A percentile compares a stretch with the other conserved stretches of the same genome.
Evolutionary conservation across 2,329 filamentous ascomycete species (phyloP).

Genomic region (Neofusicoccum ribis): DNA sequence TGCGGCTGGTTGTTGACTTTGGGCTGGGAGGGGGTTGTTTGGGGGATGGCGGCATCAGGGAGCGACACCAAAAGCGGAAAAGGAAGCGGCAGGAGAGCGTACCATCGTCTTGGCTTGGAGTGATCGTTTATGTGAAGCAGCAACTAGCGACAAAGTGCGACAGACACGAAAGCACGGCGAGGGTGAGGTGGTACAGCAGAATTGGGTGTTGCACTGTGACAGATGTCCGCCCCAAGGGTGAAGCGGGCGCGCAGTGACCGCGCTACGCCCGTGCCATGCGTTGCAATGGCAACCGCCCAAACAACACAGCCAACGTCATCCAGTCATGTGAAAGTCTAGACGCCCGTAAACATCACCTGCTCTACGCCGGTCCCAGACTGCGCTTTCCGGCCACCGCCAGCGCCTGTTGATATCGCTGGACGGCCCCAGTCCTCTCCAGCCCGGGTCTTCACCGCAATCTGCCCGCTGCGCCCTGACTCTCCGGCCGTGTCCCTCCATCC

Average conservation of each 20-base stretch:
- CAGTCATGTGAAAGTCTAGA: neutral
- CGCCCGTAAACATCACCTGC: neutral
- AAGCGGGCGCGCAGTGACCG: neutral
- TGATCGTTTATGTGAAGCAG: neutral
- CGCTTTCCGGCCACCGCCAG: neutral
- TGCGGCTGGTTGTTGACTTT: neutral
- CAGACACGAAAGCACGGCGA: neutral
- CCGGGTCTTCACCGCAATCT: neutral
- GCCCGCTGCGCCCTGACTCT: neutral
- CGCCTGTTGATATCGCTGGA: neutral
- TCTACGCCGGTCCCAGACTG: too few species aligned
- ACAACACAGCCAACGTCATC: conserved; percentile 1
- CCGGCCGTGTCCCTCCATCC: neutral
- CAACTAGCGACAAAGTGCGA: neutral
- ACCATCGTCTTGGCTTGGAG: conserved; percentile 12
- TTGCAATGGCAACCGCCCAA: conserved; percentile 11
- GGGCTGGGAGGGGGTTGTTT: conserved; percentile 7
- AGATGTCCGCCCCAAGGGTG: neutral
- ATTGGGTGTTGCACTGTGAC: conserved; percentile 12
- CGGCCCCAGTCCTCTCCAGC: neutral
- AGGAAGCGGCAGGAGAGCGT: neutral
- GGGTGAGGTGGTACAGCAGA: conserved; percentile 9
- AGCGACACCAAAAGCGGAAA: conserved; percentile 1
- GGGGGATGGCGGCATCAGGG: conserved; percentile 16
- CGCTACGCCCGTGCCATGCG: neutral